Percentiles rank a stretch among this genome's conserved stretches.
Evolutionary conservation across 345 rosid species (phyloP).

Genomic region (Psidium friedrichsthalianum): DNA sequence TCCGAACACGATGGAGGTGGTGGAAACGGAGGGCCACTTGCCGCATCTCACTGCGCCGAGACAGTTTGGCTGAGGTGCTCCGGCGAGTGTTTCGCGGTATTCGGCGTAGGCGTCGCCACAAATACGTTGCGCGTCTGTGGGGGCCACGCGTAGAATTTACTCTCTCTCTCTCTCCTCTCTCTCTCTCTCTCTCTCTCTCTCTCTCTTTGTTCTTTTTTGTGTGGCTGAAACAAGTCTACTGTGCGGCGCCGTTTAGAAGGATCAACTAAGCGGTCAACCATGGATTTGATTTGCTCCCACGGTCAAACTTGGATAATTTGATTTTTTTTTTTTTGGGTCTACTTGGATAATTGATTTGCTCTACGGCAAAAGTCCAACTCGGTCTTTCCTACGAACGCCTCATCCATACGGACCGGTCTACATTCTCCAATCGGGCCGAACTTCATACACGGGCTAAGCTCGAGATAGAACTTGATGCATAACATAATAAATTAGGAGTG

Average conservation of each 20-base stretch:
- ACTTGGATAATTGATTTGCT: no score
- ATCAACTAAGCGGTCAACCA: background rate
- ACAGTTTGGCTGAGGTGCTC: conserved; percentile 41
- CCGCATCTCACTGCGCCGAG: conserved; percentile 79
- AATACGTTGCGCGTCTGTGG: background rate
- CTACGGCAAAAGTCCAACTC: background rate
- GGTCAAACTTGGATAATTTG: background rate
- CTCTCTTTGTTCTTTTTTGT: background rate
- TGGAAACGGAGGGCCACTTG: conserved; percentile 73
- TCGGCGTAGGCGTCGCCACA: background rate
- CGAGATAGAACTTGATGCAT: background rate
- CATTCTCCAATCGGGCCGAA: background rate
- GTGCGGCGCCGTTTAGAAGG: background rate
- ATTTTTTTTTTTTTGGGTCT: background rate
- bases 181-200: no score
- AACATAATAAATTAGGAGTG: no score
- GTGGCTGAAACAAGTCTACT: background rate
- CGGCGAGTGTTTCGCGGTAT: conserved; percentile 30
- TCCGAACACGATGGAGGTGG: conserved; percentile 42
- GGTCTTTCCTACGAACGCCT: background rate
- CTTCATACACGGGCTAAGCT: background rate
- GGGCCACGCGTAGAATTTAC: no score
- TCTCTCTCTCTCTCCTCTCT: background rate
- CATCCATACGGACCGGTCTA: background rate
- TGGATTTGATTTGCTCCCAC: background rate